Evolutionary conservation across 805 yeast genomes (phyloP).

Genomic region (Tetrapisispora pingtungensis): DNA sequence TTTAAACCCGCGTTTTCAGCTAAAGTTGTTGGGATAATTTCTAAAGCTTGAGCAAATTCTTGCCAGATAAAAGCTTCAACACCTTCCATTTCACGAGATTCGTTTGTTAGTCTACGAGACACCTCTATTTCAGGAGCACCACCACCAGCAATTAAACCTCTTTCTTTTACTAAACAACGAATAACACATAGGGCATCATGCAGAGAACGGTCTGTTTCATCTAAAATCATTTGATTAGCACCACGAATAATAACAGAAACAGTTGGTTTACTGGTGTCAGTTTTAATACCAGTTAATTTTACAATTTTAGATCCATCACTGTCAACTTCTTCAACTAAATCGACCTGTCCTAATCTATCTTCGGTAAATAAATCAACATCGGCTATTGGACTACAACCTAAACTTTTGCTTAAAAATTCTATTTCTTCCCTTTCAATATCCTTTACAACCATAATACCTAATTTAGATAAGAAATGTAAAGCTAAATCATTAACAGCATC

Average conservation of each 20-base stretch:
- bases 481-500: conserved; percentile 94
- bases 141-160: conserved; percentile 93
- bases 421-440: conserved; percentile 95
- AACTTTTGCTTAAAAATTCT: conserved; percentile 71
- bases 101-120: conserved; percentile 61
- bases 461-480: conserved; percentile 84
- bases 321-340: conserved; percentile 83
- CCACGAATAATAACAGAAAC: conserved; percentile 92
- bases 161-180: conserved; percentile 79
- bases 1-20: conserved; percentile 95
- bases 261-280: conserved; percentile 35
- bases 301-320: conserved; percentile 85
- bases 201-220: conserved; percentile 93
- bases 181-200: conserved; percentile 97
- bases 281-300: conserved; percentile 71
- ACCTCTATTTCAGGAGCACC: conserved; percentile 97
- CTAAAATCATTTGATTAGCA: conserved; percentile 80
- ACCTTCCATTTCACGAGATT: conserved; percentile 65
- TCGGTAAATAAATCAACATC: conserved; percentile 90
- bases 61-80: conserved; percentile 85
- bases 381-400: conserved; percentile 94
- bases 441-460: conserved; percentile 87
- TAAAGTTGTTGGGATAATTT: conserved; percentile 84
- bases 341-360: conserved; percentile 86
- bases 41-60: conserved; percentile 86